Percentiles rank a stretch among this genome's conserved stretches.
phyloP scores from a whole-genome alignment of 805 yeast genomes.

The Helenozyma baotianmanensis region DNA sequence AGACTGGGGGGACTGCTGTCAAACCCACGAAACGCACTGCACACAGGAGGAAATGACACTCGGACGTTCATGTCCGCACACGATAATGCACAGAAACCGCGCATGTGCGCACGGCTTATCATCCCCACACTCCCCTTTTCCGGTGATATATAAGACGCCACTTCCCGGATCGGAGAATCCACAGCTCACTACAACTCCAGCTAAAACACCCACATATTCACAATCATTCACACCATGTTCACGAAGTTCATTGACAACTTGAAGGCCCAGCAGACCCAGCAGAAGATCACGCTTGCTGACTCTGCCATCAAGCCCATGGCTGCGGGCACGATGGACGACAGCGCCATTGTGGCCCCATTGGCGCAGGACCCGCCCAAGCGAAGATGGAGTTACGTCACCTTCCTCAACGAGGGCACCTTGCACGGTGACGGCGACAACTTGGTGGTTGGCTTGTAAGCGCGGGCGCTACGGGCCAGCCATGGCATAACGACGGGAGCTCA shows the following conservation, averaged over 20 bases:
- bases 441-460: conserved; percentile 15
- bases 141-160: no score
- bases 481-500: no score
- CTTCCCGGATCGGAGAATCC: no score
- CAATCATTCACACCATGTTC: conserved; percentile 5
- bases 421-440: conserved; percentile 17
- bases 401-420: conserved; percentile 16
- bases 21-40: no score
- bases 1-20: no score
- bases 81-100: no score
- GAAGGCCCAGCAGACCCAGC: conserved; percentile 8
- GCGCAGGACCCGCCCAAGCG: conserved; percentile 9
- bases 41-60: no score
- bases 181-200: no score
- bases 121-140: no score
- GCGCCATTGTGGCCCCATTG: conserved; percentile 2
- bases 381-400: conserved; percentile 18
- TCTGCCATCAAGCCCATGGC: conserved; percentile 1
- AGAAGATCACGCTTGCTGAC: conserved; percentile 1
- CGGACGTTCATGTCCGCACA: no score
- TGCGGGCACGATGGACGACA: conserved; percentile 6
- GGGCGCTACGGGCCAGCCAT: no score
- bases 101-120: no score
- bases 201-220: background rate
- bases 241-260: conserved; percentile 13